Conservation (phyloP, 1,139 yeast genomes). For the Kurtzmaniella quercitrusa region DNA sequence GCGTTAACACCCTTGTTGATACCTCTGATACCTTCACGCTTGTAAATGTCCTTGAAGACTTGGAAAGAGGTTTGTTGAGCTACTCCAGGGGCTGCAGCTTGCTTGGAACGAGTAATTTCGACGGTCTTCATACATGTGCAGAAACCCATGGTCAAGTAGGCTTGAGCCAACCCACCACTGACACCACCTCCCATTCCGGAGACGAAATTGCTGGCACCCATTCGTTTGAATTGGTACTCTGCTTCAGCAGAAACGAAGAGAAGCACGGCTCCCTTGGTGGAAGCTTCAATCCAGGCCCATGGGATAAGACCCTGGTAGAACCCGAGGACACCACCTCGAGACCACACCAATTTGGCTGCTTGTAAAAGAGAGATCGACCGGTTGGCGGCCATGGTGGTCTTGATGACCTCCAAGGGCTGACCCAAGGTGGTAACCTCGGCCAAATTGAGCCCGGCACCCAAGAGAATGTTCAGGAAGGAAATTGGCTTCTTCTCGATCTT, state of each 20-base stretch:
- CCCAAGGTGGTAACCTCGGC: conserved; percentile 94
- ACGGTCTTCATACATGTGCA: conserved; percentile 98
- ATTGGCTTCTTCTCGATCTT: conserved; percentile 75
- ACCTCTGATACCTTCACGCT: conserved; percentile 85
- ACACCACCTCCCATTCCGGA: conserved; percentile 96
- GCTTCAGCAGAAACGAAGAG: conserved; percentile 90
- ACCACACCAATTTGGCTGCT: conserved; percentile 76
- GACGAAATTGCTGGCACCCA: conserved; percentile 68
- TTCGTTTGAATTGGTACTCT: conserved; percentile 65
- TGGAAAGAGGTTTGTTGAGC: conserved; percentile 74
- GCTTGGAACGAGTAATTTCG: conserved; percentile 88
- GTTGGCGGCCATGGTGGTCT: conserved; percentile 98
- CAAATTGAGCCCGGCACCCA: conserved; percentile 91
- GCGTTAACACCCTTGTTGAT: conserved; percentile 98
- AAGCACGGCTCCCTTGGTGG: conserved; percentile 97
- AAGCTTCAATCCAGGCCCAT: conserved; percentile 99
- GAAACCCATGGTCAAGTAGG: conserved; percentile 94
- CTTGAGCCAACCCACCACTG: conserved; percentile 92
- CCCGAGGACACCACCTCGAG: conserved; percentile 87
- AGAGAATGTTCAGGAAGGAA: conserved; percentile 79
- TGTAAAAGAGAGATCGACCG: conserved; percentile 63
- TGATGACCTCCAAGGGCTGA: conserved; percentile 92
- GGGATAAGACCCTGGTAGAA: conserved; percentile 97
- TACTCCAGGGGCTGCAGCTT: conserved; percentile 46
- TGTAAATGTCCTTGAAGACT: conserved; percentile 80